Base-by-base conservation (phyloP, 805 yeast species). In the Lipomyces anomalus region DNA sequence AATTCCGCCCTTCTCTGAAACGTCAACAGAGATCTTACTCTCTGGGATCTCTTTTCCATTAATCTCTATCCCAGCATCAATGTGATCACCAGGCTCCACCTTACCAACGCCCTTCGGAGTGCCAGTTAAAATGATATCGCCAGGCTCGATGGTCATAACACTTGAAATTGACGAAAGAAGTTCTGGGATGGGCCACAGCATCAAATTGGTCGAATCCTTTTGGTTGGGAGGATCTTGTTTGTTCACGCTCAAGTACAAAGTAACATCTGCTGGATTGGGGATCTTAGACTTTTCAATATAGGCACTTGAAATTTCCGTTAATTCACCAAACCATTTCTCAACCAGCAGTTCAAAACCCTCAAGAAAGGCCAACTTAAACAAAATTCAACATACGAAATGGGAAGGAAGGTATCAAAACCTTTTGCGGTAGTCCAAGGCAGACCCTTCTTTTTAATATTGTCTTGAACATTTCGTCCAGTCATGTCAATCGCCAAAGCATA, bases 51-150 rank as follows among this genome's bases (percentile, higher is more conserved):
- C 70, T 46, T 75, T 60, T 7, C 80, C 90, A 28, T 75, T 75
- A 26, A 72, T 74, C 23, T 63, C 66, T 51, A 87, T 65, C 53
- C 76, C 74, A 4, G 94, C 95, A 38, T 72, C 71, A 22, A 92
- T 69, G 22, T 63, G 60, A 61, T 92, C 97, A 6, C 97, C 97
- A 0, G 95, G 84, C 4, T 64, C 64, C 28, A 89, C 67, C 22
- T 74, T 68, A 6, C 97, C 96, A n/a, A 92, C 98, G 16, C 98
- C 98, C 64, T 88, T 86, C 38, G 98, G 98, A 1, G 98, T 92
- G 16, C 98, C 98, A 1, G 98, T 92, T 42, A 92, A 71, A 47
- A 92, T 80, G 52, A 92, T 73, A 61, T 92, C 98, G 24, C 96
- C 96, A 43, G 85, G 80, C 58, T 89, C 80, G 46, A 92, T 70